Conservation (phyloP, 179 eudicot genomes). For the Corrigiola litoralis region DNA sequence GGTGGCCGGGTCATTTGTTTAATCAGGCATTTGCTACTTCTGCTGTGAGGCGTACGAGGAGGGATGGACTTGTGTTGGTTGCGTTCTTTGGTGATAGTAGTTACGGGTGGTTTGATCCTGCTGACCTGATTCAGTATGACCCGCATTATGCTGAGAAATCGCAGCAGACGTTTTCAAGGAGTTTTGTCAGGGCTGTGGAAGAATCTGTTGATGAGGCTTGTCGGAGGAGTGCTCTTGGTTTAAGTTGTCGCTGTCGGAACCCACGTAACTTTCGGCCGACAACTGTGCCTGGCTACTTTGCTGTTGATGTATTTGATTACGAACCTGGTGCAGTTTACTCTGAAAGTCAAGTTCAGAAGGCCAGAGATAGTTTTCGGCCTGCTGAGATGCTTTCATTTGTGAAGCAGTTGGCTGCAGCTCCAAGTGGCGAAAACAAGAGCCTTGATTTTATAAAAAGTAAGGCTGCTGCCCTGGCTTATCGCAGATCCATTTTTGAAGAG, state of each 20-base stretch:
- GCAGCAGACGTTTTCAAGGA: slow-evolving; percentile 49
- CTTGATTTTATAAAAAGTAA: slow-evolving; percentile 55
- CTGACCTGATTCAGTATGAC: slow-evolving; percentile 73
- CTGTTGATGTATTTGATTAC: slow-evolving; percentile 69
- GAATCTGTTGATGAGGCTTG: slow-evolving; percentile 80
- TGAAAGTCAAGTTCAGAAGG: slow-evolving; percentile 48
- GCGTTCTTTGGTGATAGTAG: slow-evolving; percentile 97
- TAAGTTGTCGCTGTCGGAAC: slow-evolving; percentile 77
- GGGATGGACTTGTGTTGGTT: slow-evolving; percentile 70
- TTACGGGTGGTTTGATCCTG: slow-evolving; percentile 92
- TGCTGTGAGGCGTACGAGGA: slow-evolving; percentile 63
- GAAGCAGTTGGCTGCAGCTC: slow-evolving; percentile 55
- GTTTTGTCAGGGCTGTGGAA: slow-evolving; percentile 76
- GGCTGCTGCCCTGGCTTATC: slow-evolving; percentile 60
- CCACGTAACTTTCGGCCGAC: slow-evolving; percentile 57
- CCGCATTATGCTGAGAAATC: slow-evolving; percentile 66
- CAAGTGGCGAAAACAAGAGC: slow-evolving; percentile 31
- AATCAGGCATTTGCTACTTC: slow-evolving; percentile 63
- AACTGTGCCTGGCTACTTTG: slow-evolving; percentile 47
- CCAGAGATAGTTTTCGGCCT: slow-evolving; percentile 65
- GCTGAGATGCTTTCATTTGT: slow-evolving; percentile 48
- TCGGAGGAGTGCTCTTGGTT: slow-evolving; percentile 66
- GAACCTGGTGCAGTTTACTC: slow-evolving; percentile 63
- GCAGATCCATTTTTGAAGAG: slow-evolving; percentile 72
- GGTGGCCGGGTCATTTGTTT: slow-evolving; percentile 96